These are phyloP conservation scores for Lachancea lanzarotensis DNA, from an alignment of 805 yeast species.

Conservation along the genomic window DNA sequence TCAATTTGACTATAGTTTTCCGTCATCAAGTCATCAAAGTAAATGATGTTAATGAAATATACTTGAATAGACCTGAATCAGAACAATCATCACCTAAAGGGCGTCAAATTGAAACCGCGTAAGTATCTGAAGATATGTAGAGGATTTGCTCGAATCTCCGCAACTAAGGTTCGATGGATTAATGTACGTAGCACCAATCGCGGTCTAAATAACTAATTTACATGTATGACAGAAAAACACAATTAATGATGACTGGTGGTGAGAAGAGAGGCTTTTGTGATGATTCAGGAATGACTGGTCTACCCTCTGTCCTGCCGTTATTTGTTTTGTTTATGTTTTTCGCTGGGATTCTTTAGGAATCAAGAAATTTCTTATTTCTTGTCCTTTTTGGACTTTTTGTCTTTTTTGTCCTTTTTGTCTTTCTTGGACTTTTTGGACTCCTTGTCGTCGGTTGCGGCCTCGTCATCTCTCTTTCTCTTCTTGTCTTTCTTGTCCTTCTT, in stretches of 20 bases:
- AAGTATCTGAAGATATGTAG: too few relatives aligned
- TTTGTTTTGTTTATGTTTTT: too few relatives aligned
- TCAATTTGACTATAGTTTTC: neutral
- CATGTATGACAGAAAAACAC: slow-evolving; percentile 7
- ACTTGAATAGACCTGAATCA: too few relatives aligned
- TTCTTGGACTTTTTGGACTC: slow-evolving; percentile 5
- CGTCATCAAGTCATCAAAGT: neutral
- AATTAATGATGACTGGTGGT: slow-evolving; percentile 7
- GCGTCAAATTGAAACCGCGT: too few relatives aligned
- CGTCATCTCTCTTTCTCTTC: slow-evolving; percentile 4
- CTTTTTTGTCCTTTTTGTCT: slow-evolving; percentile 1
- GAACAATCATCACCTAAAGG: too few relatives aligned
- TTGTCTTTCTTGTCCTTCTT: slow-evolving; percentile 6
- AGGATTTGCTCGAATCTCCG: slow-evolving; percentile 1
- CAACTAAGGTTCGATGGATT: slow-evolving; percentile 2
- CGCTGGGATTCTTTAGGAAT: too few relatives aligned
- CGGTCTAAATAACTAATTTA: slow-evolving; percentile 9
- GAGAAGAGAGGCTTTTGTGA: neutral
- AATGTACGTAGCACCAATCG: slow-evolving; percentile 4
- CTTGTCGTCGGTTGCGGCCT: neutral
- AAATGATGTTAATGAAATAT: too few relatives aligned
- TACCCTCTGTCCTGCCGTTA: neutral
- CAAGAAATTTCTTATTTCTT: too few relatives aligned
- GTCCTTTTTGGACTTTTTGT: slow-evolving; percentile 4
- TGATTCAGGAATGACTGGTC: neutral